These are phyloP conservation scores for Chaetomium globosum DNA, from an alignment of 2,329 filamentous ascomycete species.

Conservation along the genomic window DNA sequence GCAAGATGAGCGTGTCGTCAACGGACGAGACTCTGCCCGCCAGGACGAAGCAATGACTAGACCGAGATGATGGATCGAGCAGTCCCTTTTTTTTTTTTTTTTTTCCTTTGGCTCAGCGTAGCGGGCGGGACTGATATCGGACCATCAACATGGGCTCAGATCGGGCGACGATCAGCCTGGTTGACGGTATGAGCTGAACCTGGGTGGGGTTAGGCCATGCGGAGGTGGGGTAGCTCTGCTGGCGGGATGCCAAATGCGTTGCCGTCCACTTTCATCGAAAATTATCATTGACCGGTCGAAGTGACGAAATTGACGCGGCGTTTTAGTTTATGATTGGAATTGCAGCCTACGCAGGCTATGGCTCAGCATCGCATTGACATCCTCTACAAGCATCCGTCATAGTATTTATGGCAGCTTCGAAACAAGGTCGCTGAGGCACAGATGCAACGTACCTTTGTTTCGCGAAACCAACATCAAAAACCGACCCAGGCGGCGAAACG, in stretches of 20 bases:
- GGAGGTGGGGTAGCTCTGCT: conserved; percentile 4
- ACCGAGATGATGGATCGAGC: neutral
- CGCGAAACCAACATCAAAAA: conserved; percentile 12
- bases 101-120: too few species aligned
- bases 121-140: neutral
- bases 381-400: conserved; percentile 12
- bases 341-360: conserved; percentile 3
- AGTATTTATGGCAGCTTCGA: conserved; percentile 23
- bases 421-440: conserved; percentile 21
- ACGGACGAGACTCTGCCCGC: neutral
- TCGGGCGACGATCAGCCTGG: neutral
- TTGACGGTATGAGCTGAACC: conserved; percentile 12
- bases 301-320: conserved; percentile 2
- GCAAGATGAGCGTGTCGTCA: neutral
- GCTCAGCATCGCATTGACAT: conserved; percentile 11
- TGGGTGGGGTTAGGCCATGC: conserved; percentile 18
- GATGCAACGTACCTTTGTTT: conserved; percentile 20
- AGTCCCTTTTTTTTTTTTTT: neutral
- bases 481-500: neutral
- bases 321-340: conserved; percentile 1
- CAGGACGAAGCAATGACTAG: neutral
- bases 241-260: neutral
- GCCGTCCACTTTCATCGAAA: conserved; percentile 5
- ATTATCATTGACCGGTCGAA: neutral
- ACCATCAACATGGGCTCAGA: neutral